Evolutionary conservation across 257 asterid genomes (phyloP).

Genomic region (Forsythia viridissima): DNA sequence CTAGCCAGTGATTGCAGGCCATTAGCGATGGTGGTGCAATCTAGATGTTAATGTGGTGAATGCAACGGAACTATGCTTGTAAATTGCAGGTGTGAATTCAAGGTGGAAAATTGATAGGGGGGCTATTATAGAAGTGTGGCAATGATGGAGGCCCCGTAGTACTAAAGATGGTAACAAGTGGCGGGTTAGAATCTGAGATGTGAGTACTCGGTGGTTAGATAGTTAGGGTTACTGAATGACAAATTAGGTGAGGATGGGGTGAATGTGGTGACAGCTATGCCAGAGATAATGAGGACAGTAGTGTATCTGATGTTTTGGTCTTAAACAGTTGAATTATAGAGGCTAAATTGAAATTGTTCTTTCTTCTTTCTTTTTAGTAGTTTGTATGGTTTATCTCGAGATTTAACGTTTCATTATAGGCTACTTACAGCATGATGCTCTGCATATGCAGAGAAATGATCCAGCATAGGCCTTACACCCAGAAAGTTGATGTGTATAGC

Average conservation of each 20-base stretch:
- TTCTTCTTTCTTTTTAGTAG: too few relatives aligned
- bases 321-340: neutral
- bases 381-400: neutral
- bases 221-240: neutral
- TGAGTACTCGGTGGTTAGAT: neutral
- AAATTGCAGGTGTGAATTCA: neutral
- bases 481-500: constrained; percentile 71
- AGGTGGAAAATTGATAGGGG: neutral
- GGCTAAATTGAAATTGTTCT: neutral
- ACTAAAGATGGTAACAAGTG: neutral
- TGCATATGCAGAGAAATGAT: constrained; percentile 66
- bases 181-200: neutral
- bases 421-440: constrained; percentile 26
- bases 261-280: neutral
- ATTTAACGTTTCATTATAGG: neutral
- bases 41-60: neutral
- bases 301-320: neutral
- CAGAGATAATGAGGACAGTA: neutral
- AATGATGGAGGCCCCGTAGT: neutral
- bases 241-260: neutral
- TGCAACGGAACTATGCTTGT: neutral
- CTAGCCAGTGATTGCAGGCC: neutral
- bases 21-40: neutral
- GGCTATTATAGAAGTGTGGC: neutral
- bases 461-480: constrained; percentile 53